Evolutionary conservation across 371 early-diverging fungal genomes (phyloP).

Genomic region (Amoeboaphelidium occidentale): DNA sequence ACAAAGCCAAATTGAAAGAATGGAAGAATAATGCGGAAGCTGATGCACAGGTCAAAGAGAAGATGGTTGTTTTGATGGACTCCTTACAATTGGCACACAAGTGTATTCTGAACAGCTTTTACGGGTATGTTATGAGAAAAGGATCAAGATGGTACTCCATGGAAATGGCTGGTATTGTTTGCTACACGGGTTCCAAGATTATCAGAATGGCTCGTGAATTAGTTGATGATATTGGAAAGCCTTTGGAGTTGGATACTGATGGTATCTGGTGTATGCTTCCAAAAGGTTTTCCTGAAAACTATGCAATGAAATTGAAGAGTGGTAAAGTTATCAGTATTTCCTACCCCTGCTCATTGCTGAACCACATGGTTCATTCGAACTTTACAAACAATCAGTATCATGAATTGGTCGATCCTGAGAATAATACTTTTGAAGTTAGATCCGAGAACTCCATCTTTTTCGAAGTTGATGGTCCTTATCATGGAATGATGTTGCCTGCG

Average conservation of each 20-base stretch:
- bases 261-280: slow-evolving; percentile 99
- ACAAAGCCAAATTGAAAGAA: slow-evolving; percentile 77
- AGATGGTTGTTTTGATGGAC: slow-evolving; percentile 85
- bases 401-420: slow-evolving; percentile 26
- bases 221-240: slow-evolving; percentile 85
- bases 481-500: slow-evolving; percentile 96
- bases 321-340: slow-evolving; percentile 61
- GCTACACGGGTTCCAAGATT: slow-evolving; percentile 86
- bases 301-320: slow-evolving; percentile 44
- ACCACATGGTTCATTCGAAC: slow-evolving; percentile 82
- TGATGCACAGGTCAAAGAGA: slow-evolving; percentile 12
- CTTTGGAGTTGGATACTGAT: slow-evolving; percentile 97
- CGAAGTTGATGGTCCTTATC: slow-evolving; percentile 99
- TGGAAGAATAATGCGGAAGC: slow-evolving; percentile 55
- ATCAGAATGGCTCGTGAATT: slow-evolving; percentile 87
- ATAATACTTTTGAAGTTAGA: slow-evolving; percentile 34
- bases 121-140: slow-evolving; percentile 99
- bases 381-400: slow-evolving; percentile 99
- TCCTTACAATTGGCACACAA: slow-evolving; percentile 98
- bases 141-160: slow-evolving; percentile 98
- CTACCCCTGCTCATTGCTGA: slow-evolving; percentile 93
- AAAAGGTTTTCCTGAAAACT: slow-evolving; percentile 71
- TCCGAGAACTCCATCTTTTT: slow-evolving; percentile 95
- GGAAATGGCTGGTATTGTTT: slow-evolving; percentile 99
- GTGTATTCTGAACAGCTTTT: slow-evolving; percentile 95